phyloP scores from a whole-genome alignment of 2,329 filamentous ascomycete genomes.

The Trichoderma sp. region DNA sequence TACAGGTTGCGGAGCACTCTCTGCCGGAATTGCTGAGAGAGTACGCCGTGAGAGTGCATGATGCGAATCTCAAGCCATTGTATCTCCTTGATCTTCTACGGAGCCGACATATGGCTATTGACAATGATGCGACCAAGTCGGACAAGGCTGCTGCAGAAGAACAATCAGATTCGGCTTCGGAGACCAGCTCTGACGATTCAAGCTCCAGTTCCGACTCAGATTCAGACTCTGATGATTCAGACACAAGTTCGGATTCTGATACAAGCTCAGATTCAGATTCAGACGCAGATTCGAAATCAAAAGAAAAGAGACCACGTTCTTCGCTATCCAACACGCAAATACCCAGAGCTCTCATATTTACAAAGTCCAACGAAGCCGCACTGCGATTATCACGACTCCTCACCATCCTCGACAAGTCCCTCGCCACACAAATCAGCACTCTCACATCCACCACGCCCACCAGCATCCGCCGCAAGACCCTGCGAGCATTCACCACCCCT shows the following conservation, averaged over 20 bases:
- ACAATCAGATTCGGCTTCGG: constrained; percentile 41
- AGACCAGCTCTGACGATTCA: constrained; percentile 43
- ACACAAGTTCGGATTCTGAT: constrained; percentile 41
- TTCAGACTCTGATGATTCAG: constrained; percentile 43
- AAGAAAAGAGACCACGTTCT: neutral
- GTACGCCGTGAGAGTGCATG: constrained; percentile 67
- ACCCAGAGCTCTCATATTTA: constrained; percentile 75
- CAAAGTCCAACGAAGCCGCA: constrained; percentile 85
- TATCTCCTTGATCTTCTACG: constrained; percentile 79
- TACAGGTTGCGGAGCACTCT: constrained; percentile 51
- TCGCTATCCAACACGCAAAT: constrained; percentile 31
- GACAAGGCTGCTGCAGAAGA: constrained; percentile 19
- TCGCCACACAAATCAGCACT: constrained; percentile 64
- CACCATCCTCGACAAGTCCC: constrained; percentile 63
- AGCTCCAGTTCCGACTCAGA: constrained; percentile 41
- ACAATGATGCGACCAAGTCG: constrained; percentile 25
- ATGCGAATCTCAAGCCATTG: constrained; percentile 75
- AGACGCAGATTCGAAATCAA: constrained; percentile 22
- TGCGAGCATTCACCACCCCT: constrained; percentile 67
- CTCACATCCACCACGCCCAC: constrained; percentile 80
- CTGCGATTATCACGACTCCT: constrained; percentile 85
- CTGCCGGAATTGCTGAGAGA: constrained; percentile 69
- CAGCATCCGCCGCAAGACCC: constrained; percentile 67
- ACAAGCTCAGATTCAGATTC: constrained; percentile 41
- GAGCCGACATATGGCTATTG: constrained; percentile 52